Evolutionary conservation across 257 asterid species (phyloP).

Genomic region (Sherardia arvensis): DNA sequence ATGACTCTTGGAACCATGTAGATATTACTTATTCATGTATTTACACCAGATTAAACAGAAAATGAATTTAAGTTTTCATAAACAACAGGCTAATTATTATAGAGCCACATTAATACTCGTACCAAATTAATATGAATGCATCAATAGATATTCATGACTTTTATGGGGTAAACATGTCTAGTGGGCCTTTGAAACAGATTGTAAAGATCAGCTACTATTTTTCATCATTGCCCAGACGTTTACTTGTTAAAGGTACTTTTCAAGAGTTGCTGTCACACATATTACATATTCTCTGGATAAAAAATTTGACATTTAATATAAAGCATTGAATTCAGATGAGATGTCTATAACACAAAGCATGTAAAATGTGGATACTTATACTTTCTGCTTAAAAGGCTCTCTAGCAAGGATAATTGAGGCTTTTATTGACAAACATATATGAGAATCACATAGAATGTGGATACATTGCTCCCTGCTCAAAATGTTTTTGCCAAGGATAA

Average conservation of each 20-base stretch:
- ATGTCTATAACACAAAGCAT: not conserved
- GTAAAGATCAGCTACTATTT: not conserved
- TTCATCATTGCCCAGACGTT: not conserved
- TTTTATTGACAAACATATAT: not conserved
- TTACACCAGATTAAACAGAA: too few species aligned
- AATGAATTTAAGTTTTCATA: too few species aligned
- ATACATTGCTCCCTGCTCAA: not conserved
- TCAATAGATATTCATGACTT: not conserved
- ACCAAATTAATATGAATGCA: not conserved
- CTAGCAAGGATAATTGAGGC: not conserved
- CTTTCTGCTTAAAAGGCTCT: not conserved
- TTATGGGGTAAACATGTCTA: not conserved
- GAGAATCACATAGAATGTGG: not conserved
- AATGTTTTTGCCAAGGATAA: not conserved
- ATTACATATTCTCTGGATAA: not conserved
- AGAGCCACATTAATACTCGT: not conserved
- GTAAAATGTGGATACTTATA: not conserved
- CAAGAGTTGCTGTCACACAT: not conserved
- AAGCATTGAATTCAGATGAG: not conserved
- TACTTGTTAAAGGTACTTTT: not conserved
- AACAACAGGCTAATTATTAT: not conserved
- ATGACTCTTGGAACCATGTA: not conserved
- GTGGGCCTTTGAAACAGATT: not conserved
- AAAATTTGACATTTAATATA: too few species aligned
- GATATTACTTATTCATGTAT: not conserved